These are phyloP conservation scores for Cercis canadensis DNA, from an alignment of 306 rosid genomes.

Conservation along the genomic window DNA sequence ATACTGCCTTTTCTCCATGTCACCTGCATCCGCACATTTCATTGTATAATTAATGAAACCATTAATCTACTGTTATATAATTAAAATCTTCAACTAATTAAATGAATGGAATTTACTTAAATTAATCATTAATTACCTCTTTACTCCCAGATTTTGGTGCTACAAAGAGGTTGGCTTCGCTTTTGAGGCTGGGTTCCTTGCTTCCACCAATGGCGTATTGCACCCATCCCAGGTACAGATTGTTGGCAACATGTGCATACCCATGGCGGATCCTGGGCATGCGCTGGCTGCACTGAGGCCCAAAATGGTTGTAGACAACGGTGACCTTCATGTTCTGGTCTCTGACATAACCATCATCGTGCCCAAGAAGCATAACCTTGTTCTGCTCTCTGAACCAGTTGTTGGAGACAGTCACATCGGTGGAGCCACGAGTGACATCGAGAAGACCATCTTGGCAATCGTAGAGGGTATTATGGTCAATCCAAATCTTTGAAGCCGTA, in stretches of 20 bases:
- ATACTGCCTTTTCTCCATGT: constrained; percentile 45
- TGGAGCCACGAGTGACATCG: constrained; percentile 48
- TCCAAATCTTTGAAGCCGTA: constrained; percentile 43
- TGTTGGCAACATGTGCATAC: constrained; percentile 53
- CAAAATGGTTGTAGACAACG: constrained; percentile 48
- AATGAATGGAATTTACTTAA: too few relatives aligned
- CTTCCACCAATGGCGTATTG: constrained; percentile 56
- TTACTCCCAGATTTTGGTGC: constrained; percentile 45
- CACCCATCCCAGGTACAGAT: constrained; percentile 45
- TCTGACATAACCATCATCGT: constrained; percentile 46
- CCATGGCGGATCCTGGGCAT: constrained; percentile 50
- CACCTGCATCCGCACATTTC: constrained; percentile 27
- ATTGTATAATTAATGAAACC: background rate
- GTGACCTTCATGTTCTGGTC: constrained; percentile 43
- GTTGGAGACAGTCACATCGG: constrained; percentile 42
- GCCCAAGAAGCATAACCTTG: constrained; percentile 53
- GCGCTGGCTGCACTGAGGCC: constrained; percentile 46
- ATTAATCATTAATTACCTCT: constrained; percentile 35
- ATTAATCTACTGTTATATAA: too few relatives aligned
- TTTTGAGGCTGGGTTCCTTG: constrained; percentile 51
- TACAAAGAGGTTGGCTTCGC: constrained; percentile 55
- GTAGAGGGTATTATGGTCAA: constrained; percentile 46
- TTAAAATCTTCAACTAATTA: too few relatives aligned
- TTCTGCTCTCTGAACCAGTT: constrained; percentile 45
- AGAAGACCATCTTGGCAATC: constrained; percentile 42